Evolutionary conservation across 805 yeast genomes (phyloP).

Genomic region (Jamesozyma piceae): DNA sequence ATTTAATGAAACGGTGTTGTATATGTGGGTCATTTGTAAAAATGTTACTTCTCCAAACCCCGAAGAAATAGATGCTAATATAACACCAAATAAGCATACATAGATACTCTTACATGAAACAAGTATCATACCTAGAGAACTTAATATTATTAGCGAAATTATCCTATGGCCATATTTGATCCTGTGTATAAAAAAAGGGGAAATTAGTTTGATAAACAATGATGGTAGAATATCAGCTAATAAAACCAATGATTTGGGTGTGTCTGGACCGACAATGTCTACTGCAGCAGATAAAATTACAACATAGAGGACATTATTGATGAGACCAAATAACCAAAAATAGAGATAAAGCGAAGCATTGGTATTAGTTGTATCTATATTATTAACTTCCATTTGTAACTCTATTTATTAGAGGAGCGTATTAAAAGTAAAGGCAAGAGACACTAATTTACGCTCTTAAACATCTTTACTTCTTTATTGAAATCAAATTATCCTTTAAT

Average conservation of each 20-base stretch:
- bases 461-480: too few species aligned
- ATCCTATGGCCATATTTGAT: conserved; percentile 54
- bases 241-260: conserved; percentile 80
- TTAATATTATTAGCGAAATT: conserved; percentile 43
- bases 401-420: neutral
- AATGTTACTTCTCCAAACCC: conserved; percentile 91
- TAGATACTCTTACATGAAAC: conserved; percentile 34
- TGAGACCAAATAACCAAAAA: conserved; percentile 76
- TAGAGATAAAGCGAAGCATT: conserved; percentile 32
- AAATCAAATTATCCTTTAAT: too few species aligned
- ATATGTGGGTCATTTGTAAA: conserved; percentile 75
- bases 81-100: conserved; percentile 50
- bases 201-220: conserved; percentile 53
- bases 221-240: conserved; percentile 85
- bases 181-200: conserved; percentile 71
- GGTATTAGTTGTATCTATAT: neutral
- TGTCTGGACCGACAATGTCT: conserved; percentile 73
- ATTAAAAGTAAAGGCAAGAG: too few species aligned
- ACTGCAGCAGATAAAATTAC: conserved; percentile 87
- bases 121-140: conserved; percentile 65
- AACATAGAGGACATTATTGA: conserved; percentile 84
- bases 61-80: conserved; percentile 71
- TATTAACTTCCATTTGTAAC: neutral
- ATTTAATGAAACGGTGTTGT: conserved; percentile 49
- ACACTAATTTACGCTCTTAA: too few species aligned